Conservation (phyloP, 257 asterid species). For the Solanum microdontum region DNA sequence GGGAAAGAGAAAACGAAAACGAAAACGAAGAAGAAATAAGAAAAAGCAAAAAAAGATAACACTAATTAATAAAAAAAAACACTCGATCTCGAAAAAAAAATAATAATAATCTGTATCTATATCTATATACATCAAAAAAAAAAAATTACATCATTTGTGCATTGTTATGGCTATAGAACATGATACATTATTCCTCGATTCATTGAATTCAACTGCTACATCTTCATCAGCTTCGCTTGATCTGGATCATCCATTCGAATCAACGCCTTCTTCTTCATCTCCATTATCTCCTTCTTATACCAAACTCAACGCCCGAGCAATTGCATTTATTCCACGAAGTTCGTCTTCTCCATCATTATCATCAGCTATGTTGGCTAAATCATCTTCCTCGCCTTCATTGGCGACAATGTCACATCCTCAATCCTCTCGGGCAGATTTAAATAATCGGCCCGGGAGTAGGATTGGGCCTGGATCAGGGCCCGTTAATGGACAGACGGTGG, state of each 20-base stretch:
- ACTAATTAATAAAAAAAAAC: not conserved
- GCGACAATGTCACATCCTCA: not conserved
- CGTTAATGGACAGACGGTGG: not conserved
- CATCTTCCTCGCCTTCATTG: not conserved
- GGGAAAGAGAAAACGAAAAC: not conserved
- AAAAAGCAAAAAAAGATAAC: not conserved
- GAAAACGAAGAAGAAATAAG: not conserved
- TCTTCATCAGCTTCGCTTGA: not conserved
- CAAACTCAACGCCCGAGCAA: slow-evolving; percentile 64
- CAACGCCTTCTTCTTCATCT: not conserved
- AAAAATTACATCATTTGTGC: not conserved
- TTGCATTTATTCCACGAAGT: slow-evolving; percentile 59
- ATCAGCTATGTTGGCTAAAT: not conserved
- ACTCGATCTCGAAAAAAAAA: not conserved
- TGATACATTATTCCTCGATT: not conserved
- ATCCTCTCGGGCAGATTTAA: not conserved
- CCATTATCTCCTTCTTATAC: not conserved
- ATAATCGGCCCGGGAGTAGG: not conserved
- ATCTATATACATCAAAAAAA: not conserved
- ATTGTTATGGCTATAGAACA: not conserved
- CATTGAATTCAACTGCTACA: not conserved
- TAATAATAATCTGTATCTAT: too few relatives aligned
- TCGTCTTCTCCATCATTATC: slow-evolving; percentile 1
- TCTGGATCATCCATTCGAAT: not conserved
- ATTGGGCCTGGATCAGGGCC: not conserved